Base-by-base conservation (phyloP, 2,329 filamentous ascomycete genomes). In the Dactylellina leptospora region DNA sequence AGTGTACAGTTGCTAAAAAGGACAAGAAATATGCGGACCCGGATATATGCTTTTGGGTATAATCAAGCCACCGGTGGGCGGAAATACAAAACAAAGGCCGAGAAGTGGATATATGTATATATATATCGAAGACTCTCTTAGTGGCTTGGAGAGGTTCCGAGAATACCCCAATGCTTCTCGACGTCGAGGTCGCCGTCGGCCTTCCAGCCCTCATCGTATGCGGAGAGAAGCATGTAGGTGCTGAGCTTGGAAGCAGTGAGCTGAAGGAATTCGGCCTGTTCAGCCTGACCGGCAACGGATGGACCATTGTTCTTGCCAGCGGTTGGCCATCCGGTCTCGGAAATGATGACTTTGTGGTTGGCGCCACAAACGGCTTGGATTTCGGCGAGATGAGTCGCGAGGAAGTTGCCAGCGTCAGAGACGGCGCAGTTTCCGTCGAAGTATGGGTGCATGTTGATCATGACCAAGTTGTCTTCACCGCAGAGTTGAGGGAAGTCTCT, bases 121-220 rank as follows among this genome's bases (percentile, higher is more conserved):
- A n/a, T n/a, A n/a, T n/a, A 33, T 27, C 30, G 36, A 13, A 48
- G 13, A 10, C 40, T 25, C 42, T 22, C 25, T 47, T 63, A 58
- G 38, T 60, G 10, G 47, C 51, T 63, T 72, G 68, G 59, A 40
- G 55, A 61, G 2, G 53, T 38, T 51, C 56, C 50, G 11, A 62
- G 74, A 58, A 90, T 86, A 28, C 91, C 92, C 90, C 91, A 96
- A 80, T 84, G 92, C 78, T 87, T 85, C 81, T 96, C 91, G 1
- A 89, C 86, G 1, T 88, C 88, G 22, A 80, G 82, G 2, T 82
- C 79, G n/a, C n/a, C n/a, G 54, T 81, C 83, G 75, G 81, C 79
- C 84, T 96, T 96, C 91, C 91, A 96, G 56, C 84, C 78, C 74
- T 91, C 89, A 79, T 96, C 89, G 82, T 89, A 95, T 2, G 90